Evolutionary conservation across 345 rosid genomes (phyloP).

Genomic region (Syzygium jambos): DNA sequence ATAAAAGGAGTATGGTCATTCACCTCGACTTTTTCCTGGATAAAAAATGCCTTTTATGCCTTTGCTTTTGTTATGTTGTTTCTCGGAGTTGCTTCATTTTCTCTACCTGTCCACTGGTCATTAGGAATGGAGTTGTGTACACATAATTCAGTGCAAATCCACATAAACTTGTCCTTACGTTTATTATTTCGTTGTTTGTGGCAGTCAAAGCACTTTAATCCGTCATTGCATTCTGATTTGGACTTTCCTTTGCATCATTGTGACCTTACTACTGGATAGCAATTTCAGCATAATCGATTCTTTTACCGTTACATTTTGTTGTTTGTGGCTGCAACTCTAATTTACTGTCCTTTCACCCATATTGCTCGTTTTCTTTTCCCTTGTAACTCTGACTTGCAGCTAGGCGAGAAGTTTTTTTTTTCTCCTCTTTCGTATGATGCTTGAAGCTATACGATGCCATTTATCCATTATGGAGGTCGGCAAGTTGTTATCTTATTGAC

Average conservation of each 20-base stretch:
- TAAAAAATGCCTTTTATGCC: not conserved
- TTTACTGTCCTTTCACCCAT: not conserved
- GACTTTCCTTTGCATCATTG: not conserved
- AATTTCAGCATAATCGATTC: not conserved
- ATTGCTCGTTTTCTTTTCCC: not conserved
- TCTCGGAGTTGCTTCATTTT: not conserved
- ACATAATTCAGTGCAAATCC: not conserved
- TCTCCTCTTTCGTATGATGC: not conserved
- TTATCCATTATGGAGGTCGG: not conserved
- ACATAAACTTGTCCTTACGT: not conserved
- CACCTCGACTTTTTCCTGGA: not conserved
- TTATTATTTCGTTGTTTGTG: not conserved
- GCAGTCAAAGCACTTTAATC: not conserved
- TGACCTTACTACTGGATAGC: not conserved
- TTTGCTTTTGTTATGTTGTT: not conserved
- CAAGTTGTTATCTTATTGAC: not conserved
- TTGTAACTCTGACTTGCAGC: not conserved
- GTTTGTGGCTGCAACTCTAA: not conserved
- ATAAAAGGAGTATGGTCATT: slow-evolving; percentile 49
- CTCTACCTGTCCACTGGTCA: not conserved
- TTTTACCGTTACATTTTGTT: not conserved
- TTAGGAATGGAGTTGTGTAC: not conserved
- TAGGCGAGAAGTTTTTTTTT: not conserved
- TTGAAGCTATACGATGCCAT: not conserved
- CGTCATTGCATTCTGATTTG: not conserved